Conservation (phyloP, 1,284 basidiomycete genomes). For the Taiwanofungus camphoratus region DNA sequence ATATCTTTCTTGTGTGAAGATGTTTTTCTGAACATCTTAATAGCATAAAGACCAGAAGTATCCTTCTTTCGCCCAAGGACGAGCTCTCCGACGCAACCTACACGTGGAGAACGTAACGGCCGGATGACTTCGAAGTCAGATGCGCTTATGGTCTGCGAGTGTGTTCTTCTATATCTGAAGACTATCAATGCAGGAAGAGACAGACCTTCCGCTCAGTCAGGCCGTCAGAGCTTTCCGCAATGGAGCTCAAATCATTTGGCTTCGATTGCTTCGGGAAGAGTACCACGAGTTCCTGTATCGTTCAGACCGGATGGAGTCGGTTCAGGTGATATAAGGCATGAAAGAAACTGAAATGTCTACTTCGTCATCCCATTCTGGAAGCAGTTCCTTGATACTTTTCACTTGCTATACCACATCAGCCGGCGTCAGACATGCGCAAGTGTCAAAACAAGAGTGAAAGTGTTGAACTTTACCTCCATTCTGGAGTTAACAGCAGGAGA, state of each 20-base stretch:
- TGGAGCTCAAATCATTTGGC: neutral
- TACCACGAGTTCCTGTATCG: constrained; percentile 14
- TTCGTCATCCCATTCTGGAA: constrained; percentile 27
- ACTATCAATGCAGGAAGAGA: neutral
- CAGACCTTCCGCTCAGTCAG: neutral
- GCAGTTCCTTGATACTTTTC: constrained; percentile 15
- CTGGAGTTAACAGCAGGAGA: constrained; percentile 15
- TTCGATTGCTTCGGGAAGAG: constrained; percentile 17
- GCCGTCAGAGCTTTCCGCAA: neutral
- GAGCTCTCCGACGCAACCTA: constrained; percentile 6
- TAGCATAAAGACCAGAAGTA: constrained; percentile 39
- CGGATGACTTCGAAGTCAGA: constrained; percentile 19
- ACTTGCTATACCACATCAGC: constrained; percentile 9
- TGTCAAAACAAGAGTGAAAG: no score
- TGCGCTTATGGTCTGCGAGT: constrained; percentile 11
- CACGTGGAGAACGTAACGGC: neutral
- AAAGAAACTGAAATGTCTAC: constrained; percentile 20
- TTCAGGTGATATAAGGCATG: neutral
- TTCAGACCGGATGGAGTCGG: neutral
- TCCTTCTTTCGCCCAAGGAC: constrained; percentile 18
- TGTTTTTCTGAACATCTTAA: constrained; percentile 59
- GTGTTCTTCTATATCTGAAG: no score
- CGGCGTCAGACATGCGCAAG: neutral
- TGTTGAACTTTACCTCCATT: constrained; percentile 12
- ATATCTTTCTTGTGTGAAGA: constrained; percentile 36